Evolutionary conservation across 1,284 basidiomycete species (phyloP).

Genomic region (Cryptococcus sp.): DNA sequence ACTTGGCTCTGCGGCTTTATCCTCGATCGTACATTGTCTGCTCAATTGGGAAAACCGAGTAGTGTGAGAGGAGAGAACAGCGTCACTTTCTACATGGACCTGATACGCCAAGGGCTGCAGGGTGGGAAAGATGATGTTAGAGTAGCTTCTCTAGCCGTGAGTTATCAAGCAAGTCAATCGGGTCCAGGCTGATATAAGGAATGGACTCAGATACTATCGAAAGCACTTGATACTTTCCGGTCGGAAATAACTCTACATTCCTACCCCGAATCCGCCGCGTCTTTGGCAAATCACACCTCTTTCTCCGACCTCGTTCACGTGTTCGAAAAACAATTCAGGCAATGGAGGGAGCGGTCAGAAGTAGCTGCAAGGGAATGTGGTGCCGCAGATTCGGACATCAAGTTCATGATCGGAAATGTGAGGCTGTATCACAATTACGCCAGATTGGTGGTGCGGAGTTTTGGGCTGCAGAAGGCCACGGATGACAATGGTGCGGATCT

Average conservation of each 20-base stretch:
- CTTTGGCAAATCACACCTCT: constrained; percentile 4
- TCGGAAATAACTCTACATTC: constrained; percentile 4
- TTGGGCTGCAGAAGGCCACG: constrained; percentile 20
- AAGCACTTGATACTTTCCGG: constrained; percentile 21
- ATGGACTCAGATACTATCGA: constrained; percentile 27
- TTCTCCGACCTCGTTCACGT: constrained; percentile 13
- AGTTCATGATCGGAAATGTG: constrained; percentile 12
- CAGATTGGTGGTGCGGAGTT: constrained; percentile 24
- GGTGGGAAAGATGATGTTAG: constrained; percentile 12
- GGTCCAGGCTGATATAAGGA: constrained; percentile 10
- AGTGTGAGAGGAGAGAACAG: constrained; percentile 16
- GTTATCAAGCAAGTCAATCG: constrained; percentile 2
- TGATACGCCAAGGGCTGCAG: constrained; percentile 7
- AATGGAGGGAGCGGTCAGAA: constrained; percentile 20
- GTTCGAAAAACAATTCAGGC: constrained; percentile 16
- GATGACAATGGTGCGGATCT: constrained; percentile 8
- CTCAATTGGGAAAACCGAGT: constrained; percentile 27
- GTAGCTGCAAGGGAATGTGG: neutral
- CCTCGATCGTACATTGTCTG: constrained; percentile 22
- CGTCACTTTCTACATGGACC: constrained; percentile 14
- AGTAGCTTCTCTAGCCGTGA: constrained; percentile 22
- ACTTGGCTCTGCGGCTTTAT: constrained; percentile 29
- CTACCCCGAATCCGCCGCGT: neutral
- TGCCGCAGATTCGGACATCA: neutral
- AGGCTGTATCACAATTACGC: constrained; percentile 29